Evolutionary conservation across 768 basidiomycete species (phyloP).

Genomic region (Boletus rufocinnamomeus): DNA sequence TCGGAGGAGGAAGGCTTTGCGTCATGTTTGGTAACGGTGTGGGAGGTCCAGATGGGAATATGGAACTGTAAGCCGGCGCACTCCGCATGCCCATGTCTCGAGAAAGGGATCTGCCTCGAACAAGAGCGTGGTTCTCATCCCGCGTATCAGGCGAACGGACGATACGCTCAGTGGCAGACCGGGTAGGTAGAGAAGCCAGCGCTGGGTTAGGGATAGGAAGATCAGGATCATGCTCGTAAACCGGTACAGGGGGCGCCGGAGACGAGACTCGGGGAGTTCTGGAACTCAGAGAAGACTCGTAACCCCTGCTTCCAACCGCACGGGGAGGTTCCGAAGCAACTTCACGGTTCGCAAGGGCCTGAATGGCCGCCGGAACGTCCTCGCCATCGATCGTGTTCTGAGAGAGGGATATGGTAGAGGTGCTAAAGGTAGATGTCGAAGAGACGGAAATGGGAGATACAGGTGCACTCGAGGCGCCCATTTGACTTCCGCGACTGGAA

Average conservation of each 20-base stretch:
- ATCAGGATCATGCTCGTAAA: conserved; percentile 33
- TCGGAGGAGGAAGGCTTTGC: conserved; percentile 27
- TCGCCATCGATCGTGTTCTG: conserved; percentile 21
- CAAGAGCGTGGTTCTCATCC: conserved; percentile 31
- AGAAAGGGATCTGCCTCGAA: conserved; percentile 36
- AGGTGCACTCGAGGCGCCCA: conserved; percentile 33
- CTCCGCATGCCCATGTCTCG: conserved; percentile 35
- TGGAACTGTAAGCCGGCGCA: conserved; percentile 35
- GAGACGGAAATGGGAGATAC: conserved; percentile 34
- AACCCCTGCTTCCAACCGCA: conserved; percentile 12
- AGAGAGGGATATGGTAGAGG: conserved; percentile 23
- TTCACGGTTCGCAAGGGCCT: conserved; percentile 20
- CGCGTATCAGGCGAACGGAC: conserved; percentile 30
- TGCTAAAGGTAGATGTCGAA: conserved; percentile 31
- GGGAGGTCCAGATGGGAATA: conserved; percentile 39
- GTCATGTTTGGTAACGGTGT: conserved; percentile 25
- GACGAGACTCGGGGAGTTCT: conserved; percentile 29
- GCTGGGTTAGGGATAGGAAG: conserved; percentile 25
- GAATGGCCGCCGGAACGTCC: conserved; percentile 19
- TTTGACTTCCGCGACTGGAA: conserved; percentile 35
- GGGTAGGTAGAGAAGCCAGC: conserved; percentile 25
- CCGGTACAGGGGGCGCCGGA: conserved; percentile 19
- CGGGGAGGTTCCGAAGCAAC: conserved; percentile 29
- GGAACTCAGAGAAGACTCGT: conserved; percentile 18
- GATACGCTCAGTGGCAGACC: conserved; percentile 37